Evolutionary conservation across 495 filamentous ascomycete species (phyloP).

Genomic region (Thozetella sp.): DNA sequence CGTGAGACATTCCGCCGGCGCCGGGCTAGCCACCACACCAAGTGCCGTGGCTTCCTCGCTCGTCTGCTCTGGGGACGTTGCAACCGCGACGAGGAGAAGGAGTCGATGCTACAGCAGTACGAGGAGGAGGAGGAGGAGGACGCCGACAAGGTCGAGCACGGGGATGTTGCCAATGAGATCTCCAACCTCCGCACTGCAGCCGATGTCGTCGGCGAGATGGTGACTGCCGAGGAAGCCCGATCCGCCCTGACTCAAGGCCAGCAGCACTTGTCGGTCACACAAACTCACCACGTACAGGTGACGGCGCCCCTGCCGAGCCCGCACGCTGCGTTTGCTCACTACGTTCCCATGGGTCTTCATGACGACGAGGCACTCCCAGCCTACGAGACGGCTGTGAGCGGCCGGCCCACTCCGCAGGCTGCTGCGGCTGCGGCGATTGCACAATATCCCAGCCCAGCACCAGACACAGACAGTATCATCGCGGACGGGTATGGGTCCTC

Average conservation of each 20-base stretch:
- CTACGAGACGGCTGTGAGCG: slow-evolving; percentile 29
- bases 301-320: slow-evolving; percentile 20
- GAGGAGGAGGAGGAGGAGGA: background rate
- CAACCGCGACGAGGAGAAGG: slow-evolving; percentile 36
- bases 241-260: slow-evolving; percentile 8
- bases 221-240: slow-evolving; percentile 40
- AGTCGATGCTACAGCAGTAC: slow-evolving; percentile 20
- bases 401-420: slow-evolving; percentile 12
- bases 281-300: background rate
- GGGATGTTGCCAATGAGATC: slow-evolving; percentile 43
- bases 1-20: background rate
- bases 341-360: slow-evolving; percentile 12
- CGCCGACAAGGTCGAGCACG: slow-evolving; percentile 25
- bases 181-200: slow-evolving; percentile 44
- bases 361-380: slow-evolving; percentile 35
- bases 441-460: background rate
- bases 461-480: background rate
- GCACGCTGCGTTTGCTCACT: slow-evolving; percentile 25
- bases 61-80: slow-evolving; percentile 15
- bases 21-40: slow-evolving; percentile 4
- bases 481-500: background rate
- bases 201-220: slow-evolving; percentile 37
- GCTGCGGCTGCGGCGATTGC: slow-evolving; percentile 34
- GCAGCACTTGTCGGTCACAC: background rate
- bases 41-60: slow-evolving; percentile 10